Evolutionary conservation across 2,329 filamentous ascomycete species (phyloP).

Genomic region (Aureobasidium leucospermi): DNA sequence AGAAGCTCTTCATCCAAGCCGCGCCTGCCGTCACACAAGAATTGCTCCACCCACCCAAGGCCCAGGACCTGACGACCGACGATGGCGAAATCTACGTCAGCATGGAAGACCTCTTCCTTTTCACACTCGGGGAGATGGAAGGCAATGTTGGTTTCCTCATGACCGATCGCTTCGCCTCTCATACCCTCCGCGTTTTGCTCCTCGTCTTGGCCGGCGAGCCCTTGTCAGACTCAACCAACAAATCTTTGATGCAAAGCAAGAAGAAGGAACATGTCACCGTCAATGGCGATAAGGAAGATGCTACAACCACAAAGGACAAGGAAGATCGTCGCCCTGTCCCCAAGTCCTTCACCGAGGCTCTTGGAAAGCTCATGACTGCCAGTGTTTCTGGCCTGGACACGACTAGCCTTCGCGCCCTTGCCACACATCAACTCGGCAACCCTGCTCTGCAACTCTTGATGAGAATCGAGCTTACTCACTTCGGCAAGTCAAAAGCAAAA

Average conservation of each 20-base stretch:
- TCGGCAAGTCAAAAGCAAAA: constrained; percentile 59
- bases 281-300: constrained; percentile 28
- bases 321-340: constrained; percentile 59
- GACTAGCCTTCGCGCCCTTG: constrained; percentile 72
- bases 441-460: constrained; percentile 87
- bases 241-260: constrained; percentile 78
- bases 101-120: constrained; percentile 80
- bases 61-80: constrained; percentile 34
- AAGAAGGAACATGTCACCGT: constrained; percentile 79
- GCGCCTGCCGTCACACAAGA: constrained; percentile 74
- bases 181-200: constrained; percentile 78
- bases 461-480: constrained; percentile 73
- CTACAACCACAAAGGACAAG: not conserved
- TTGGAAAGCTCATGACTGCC: constrained; percentile 75
- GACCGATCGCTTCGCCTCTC: constrained; percentile 84
- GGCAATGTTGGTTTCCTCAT: constrained; percentile 74
- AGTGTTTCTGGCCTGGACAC: constrained; percentile 69
- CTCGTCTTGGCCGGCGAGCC: constrained; percentile 79
- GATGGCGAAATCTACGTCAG: constrained; percentile 48
- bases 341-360: constrained; percentile 64
- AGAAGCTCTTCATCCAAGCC: constrained; percentile 79
- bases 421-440: constrained; percentile 84
- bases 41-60: constrained; percentile 44
- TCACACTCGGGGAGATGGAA: constrained; percentile 81
- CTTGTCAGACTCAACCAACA: constrained; percentile 60